Evolutionary conservation across 2,329 filamentous ascomycete species (phyloP).

Genomic region (Lachnellula hyalina): DNA sequence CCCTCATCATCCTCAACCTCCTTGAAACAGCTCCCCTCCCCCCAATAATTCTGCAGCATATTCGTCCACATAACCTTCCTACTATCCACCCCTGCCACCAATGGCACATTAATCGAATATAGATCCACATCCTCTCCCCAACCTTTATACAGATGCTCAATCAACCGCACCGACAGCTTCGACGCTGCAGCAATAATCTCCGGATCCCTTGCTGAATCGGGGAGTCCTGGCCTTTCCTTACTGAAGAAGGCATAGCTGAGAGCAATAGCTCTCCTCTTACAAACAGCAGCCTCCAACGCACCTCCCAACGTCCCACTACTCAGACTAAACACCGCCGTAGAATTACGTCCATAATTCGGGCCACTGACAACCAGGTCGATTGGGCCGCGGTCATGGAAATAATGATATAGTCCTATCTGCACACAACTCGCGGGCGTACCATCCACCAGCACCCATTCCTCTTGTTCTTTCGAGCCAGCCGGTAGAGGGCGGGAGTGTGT

Average conservation of each 20-base stretch:
- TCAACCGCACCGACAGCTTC: constrained; percentile 66
- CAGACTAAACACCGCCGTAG: constrained; percentile 72
- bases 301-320: constrained; percentile 74
- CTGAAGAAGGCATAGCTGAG: constrained; percentile 88
- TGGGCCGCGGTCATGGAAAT: constrained; percentile 65
- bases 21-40: constrained; percentile 76
- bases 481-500: constrained; percentile 54
- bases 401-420: constrained; percentile 77
- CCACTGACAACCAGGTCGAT: constrained; percentile 74
- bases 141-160: constrained; percentile 71
- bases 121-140: constrained; percentile 73
- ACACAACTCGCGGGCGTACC: constrained; percentile 77
- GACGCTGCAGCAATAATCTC: constrained; percentile 74
- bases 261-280: constrained; percentile 66
- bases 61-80: constrained; percentile 75
- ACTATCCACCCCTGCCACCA: constrained; percentile 68
- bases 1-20: constrained; percentile 64
- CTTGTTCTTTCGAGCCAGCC: constrained; percentile 44
- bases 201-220: constrained; percentile 57
- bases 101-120: constrained; percentile 88
- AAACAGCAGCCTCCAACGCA: constrained; percentile 72
- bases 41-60: constrained; percentile 90
- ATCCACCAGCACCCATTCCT: constrained; percentile 79
- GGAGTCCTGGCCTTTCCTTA: constrained; percentile 42
- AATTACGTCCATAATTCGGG: constrained; percentile 80